A percentile compares a stretch with the other conserved stretches of the same genome.
These are phyloP conservation scores for Aspergillus tubingensis DNA, from an alignment of 2,329 filamentous ascomycete genomes.

Conservation along the genomic window DNA sequence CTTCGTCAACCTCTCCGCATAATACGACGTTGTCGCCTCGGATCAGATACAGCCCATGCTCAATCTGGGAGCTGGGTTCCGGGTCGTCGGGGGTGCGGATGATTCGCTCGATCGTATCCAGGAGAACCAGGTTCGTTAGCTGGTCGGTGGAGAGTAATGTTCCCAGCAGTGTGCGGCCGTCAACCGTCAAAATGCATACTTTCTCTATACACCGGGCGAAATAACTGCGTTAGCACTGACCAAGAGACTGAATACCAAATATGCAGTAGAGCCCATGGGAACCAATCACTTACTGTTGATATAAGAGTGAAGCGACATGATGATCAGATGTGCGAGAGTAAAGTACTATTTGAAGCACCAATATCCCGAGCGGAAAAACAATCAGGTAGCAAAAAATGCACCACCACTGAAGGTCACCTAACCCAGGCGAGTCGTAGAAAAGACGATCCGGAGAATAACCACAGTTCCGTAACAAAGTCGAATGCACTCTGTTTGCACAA, in stretches of 20 bases:
- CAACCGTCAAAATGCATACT: constrained; percentile 86
- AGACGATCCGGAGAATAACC: background rate
- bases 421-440: background rate
- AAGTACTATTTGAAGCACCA: background rate
- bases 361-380: background rate
- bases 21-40: constrained; percentile 92
- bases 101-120: constrained; percentile 81
- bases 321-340: constrained; percentile 11
- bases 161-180: constrained; percentile 83
- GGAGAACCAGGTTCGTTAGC: constrained; percentile 87
- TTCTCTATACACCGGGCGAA: constrained; percentile 63
- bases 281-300: constrained; percentile 51
- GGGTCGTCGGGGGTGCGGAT: constrained; percentile 83
- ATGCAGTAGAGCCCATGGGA: background rate
- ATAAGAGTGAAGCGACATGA: constrained; percentile 57
- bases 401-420: no score
- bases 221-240: no score
- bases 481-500: background rate
- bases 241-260: background rate
- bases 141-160: constrained; percentile 85
- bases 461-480: background rate
- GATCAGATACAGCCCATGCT: constrained; percentile 86
- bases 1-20: constrained; percentile 85
- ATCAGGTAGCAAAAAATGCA: background rate
- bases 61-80: constrained; percentile 76